These are phyloP conservation scores for Chrysoporthe cubensis DNA, from an alignment of 2,329 filamentous ascomycete genomes.

Conservation along the genomic window DNA sequence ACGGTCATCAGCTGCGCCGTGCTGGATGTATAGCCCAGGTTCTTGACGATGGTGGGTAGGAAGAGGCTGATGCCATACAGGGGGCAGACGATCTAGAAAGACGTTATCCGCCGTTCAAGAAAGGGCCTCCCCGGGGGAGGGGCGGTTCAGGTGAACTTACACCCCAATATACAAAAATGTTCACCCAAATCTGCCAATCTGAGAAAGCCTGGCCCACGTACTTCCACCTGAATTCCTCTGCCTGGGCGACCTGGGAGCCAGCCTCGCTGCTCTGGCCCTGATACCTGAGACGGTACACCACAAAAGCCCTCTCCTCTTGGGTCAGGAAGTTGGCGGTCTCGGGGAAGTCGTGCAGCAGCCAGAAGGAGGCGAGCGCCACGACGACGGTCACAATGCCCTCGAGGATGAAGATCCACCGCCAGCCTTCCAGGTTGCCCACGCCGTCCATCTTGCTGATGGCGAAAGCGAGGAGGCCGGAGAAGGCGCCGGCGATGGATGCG, in stretches of 20 bases:
- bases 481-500: constrained; percentile 77
- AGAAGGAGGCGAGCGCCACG: constrained; percentile 65
- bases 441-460: constrained; percentile 51
- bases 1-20: constrained; percentile 69
- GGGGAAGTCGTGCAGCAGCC: constrained; percentile 78
- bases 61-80: constrained; percentile 62
- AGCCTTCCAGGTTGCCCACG: constrained; percentile 46
- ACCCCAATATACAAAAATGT: constrained; percentile 66
- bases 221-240: constrained; percentile 75
- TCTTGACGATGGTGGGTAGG: constrained; percentile 66
- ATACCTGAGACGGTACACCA: constrained; percentile 69
- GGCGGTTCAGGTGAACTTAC: constrained; percentile 45
- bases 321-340: constrained; percentile 77
- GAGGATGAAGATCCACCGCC: constrained; percentile 61
- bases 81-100: constrained; percentile 52
- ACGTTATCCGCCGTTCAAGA: too few relatives aligned
- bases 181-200: constrained; percentile 78
- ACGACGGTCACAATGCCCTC: constrained; percentile 47
- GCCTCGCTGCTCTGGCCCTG: constrained; percentile 51
- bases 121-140: constrained; percentile 20
- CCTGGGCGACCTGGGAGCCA: constrained; percentile 54
- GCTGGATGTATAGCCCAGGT: constrained; percentile 60
- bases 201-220: constrained; percentile 74
- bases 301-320: constrained; percentile 70
- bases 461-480: constrained; percentile 64